These are phyloP conservation scores for Cryptococcus jaspeensis DNA, from an alignment of 1,284 basidiomycete species.

Conservation along the genomic window DNA sequence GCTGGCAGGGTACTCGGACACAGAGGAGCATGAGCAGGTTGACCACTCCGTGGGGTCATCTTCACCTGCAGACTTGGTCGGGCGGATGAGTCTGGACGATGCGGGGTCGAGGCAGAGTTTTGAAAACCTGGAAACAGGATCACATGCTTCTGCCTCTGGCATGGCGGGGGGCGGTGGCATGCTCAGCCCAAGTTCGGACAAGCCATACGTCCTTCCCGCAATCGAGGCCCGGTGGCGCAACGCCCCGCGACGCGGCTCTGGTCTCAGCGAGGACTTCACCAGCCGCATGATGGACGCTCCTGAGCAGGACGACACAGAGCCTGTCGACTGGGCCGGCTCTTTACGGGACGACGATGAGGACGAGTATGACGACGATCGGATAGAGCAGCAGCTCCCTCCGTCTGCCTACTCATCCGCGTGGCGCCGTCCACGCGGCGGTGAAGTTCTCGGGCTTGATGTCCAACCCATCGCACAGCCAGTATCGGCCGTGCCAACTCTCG, in stretches of 20 bases:
- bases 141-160: slow-evolving; percentile 6
- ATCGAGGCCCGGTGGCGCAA: slow-evolving; percentile 13
- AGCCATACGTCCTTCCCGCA: background rate
- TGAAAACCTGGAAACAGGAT: slow-evolving; percentile 35
- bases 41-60: slow-evolving; percentile 17
- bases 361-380: slow-evolving; percentile 5
- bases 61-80: slow-evolving; percentile 22
- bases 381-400: background rate
- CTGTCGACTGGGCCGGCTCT: slow-evolving; percentile 41
- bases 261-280: slow-evolving; percentile 27
- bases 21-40: slow-evolving; percentile 17
- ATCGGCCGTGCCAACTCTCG: slow-evolving; percentile 13
- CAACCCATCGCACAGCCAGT: slow-evolving; percentile 9
- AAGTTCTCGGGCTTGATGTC: slow-evolving; percentile 14
- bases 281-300: slow-evolving; percentile 15
- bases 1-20: slow-evolving; percentile 8
- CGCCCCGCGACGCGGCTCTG: slow-evolving; percentile 26
- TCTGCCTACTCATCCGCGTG: slow-evolving; percentile 8
- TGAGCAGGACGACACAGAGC: slow-evolving; percentile 24
- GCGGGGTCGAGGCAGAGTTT: slow-evolving; percentile 16
- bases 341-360: slow-evolving; percentile 34
- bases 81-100: slow-evolving; percentile 34
- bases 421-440: slow-evolving; percentile 10
- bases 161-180: background rate
- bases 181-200: slow-evolving; percentile 13